Conservation (phyloP, 2,329 filamentous ascomycete species). For the Mycosphaerelloides madeirae region DNA sequence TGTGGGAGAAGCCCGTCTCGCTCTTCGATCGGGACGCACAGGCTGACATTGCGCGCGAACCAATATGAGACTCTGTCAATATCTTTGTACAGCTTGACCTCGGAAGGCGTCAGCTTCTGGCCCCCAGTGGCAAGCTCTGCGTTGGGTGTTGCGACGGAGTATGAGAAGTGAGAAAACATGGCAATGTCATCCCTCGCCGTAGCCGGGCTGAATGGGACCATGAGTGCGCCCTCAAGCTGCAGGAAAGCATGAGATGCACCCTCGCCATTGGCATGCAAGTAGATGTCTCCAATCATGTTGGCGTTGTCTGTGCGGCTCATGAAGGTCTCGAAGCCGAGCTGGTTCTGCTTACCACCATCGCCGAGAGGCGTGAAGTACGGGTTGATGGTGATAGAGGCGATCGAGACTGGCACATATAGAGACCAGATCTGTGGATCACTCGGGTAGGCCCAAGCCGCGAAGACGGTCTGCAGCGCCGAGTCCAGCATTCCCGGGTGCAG, state of each 20-base stretch:
- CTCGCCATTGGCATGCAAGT: background rate
- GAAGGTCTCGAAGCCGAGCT: background rate
- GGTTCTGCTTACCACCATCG: background rate
- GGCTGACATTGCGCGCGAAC: background rate
- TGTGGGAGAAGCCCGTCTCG: background rate
- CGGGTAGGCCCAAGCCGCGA: conserved; percentile 4
- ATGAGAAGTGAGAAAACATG: background rate
- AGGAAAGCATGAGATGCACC: background rate
- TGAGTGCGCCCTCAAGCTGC: background rate
- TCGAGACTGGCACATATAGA: background rate
- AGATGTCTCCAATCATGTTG: background rate
- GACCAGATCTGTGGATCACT: background rate
- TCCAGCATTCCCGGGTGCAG: conserved; percentile 8
- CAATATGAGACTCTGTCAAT: background rate
- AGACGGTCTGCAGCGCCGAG: conserved; percentile 1
- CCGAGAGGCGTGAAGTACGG: background rate
- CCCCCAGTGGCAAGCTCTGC: background rate
- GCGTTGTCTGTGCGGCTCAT: background rate
- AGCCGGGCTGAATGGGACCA: background rate
- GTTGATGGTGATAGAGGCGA: background rate
- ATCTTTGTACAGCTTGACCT: background rate
- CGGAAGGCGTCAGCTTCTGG: background rate
- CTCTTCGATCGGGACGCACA: background rate
- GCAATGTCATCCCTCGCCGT: background rate
- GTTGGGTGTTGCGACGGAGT: background rate